Conservation (phyloP, 1,284 basidiomycete genomes). For the Boletus semigastroideus region DNA sequence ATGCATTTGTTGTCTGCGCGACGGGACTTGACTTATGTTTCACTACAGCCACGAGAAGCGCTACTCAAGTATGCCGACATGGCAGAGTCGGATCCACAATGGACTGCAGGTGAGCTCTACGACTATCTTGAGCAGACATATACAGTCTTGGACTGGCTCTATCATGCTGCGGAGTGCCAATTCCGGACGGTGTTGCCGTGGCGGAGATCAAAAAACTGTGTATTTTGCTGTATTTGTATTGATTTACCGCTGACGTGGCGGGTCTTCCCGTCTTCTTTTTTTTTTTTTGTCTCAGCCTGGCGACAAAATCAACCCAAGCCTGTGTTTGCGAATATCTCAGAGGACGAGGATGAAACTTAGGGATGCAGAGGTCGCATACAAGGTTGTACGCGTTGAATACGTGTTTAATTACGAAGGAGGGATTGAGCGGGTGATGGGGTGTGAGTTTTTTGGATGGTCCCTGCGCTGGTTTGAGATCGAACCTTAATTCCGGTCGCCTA, state of each 20-base stretch:
- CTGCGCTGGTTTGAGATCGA: slow-evolving; percentile 69
- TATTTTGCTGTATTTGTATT: slow-evolving; percentile 46
- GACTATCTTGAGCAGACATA: slow-evolving; percentile 5
- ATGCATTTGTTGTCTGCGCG: slow-evolving; percentile 9
- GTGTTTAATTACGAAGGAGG: slow-evolving; percentile 7
- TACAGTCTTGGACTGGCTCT: slow-evolving; percentile 8
- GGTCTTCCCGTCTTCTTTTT: slow-evolving; percentile 47
- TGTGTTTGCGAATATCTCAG: slow-evolving; percentile 60
- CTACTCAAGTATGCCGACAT: slow-evolving; percentile 88
- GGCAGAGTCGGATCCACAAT: slow-evolving; percentile 75
- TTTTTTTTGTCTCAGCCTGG: slow-evolving; percentile 73
- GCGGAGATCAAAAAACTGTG: slow-evolving; percentile 39
- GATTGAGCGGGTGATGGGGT: slow-evolving; percentile 24
- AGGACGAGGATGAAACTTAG: slow-evolving; percentile 55
- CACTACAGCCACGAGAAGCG: slow-evolving; percentile 86
- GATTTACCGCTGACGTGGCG: slow-evolving; percentile 63
- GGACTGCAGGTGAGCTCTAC: slow-evolving; percentile 70
- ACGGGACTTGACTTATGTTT: not conserved
- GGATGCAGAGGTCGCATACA: slow-evolving; percentile 35
- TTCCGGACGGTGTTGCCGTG: slow-evolving; percentile 37
- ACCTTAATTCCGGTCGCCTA: slow-evolving; percentile 75
- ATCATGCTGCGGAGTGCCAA: slow-evolving; percentile 31
- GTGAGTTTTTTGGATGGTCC: slow-evolving; percentile 47
- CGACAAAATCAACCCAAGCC: slow-evolving; percentile 76
- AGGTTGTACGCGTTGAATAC: slow-evolving; percentile 23